Base-by-base conservation (phyloP, 768 basidiomycete genomes). In the Lepiota venenata region DNA sequence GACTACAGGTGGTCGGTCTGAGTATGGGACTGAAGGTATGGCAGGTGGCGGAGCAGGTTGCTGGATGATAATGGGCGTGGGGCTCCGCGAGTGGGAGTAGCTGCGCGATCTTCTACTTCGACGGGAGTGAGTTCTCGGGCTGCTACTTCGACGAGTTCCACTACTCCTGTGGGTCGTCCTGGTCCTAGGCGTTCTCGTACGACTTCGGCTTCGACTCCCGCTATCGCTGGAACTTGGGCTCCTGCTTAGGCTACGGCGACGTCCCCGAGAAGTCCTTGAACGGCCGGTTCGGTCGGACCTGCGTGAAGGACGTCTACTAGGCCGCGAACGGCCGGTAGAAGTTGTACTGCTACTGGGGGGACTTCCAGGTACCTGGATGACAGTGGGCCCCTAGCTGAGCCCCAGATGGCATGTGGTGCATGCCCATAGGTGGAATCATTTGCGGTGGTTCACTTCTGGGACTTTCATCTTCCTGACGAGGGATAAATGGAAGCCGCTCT, bases 401-500 rank as follows among this genome's bases (percentile, higher is more conserved):
- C 32, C 3, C 32, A 32, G 32, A 32, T 2, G 32, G 32, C 32
- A 32, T 32, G 8, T 32, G 32, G 32, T 32, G 32, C 32, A 32
- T 32, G 9, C 32, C 32, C 32, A 32, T 32, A 32, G 53, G 46
- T 27, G 49, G 57, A 50, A 36, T 54, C 39, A 57, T 44, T 36
- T 12, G 39, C 4, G 27, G 53, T 32, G 47, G 53, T 45, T 41
- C 52, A 41, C 22, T 40, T 43, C 41, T 25, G 46, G 39, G 55
- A 51, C 54, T 50, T 27, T 44, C 53, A 16, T 12, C 18, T 25
- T 29, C 16, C 41, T 37, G 42, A 22, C 62, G 63, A 4, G 70
- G 69, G 29, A 68, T 61, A 49, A 69, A 71, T 11, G 58, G 56
- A 21, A 38, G 20, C n/a, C 43, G 40, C 22, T 35, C 38, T 6